These are phyloP conservation scores for Brachypodium distachyon DNA, from an alignment of 202 grass and related monocot species.

Conservation along the genomic window DNA sequence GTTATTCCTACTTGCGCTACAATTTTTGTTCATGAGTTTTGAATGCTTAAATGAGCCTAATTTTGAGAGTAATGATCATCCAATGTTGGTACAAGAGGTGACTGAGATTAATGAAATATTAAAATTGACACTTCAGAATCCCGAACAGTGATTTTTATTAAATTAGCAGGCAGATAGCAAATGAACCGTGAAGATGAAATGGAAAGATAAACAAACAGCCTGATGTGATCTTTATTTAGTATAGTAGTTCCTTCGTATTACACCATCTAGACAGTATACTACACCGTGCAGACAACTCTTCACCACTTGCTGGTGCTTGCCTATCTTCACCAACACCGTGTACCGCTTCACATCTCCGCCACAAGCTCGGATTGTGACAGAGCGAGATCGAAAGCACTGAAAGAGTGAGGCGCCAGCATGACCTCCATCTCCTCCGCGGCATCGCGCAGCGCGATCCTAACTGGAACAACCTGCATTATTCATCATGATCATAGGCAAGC, in stretches of 20 bases:
- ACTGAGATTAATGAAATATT: no score
- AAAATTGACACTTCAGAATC: no score
- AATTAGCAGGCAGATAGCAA: no score
- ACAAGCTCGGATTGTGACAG: conserved; percentile 24
- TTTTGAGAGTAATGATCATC: no score
- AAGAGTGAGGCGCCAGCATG: conserved; percentile 44
- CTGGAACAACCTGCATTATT: conserved; percentile 46
- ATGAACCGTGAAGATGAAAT: not conserved
- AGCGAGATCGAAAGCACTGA: conserved; percentile 48
- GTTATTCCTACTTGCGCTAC: no score
- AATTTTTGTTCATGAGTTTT: no score
- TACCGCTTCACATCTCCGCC: conserved; percentile 43
- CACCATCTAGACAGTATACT: not conserved
- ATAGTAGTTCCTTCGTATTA: not conserved
- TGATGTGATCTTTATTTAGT: not conserved
- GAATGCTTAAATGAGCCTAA: no score
- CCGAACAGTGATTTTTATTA: no score
- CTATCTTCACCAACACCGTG: not conserved
- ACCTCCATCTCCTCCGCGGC: conserved; percentile 47
- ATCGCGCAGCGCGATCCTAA: conserved; percentile 19
- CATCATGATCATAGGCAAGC: not conserved
- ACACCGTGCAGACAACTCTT: not conserved
- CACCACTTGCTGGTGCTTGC: not conserved
- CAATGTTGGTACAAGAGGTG: no score
- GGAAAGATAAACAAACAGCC: not conserved